Evolutionary conservation across 2,329 filamentous ascomycete genomes (phyloP), one percentile per base, ranked within the genome.

Genomic region (Fusarium domesticum): DNA sequence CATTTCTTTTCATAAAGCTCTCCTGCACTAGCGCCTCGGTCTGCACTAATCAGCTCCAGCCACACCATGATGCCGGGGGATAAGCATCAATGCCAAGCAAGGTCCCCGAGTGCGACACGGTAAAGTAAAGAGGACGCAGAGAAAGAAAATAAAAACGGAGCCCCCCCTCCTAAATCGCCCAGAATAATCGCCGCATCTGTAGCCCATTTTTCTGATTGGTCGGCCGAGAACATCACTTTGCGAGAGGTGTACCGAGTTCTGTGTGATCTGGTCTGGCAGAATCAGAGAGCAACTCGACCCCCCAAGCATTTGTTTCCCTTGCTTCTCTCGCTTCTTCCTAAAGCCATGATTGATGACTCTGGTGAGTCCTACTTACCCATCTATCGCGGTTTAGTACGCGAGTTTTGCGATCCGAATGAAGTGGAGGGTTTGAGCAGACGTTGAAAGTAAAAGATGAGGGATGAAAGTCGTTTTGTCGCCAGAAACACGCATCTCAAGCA

Each of bases 121-220:
- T 6, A 23, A 23, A 23, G 20, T 6, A 23, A 23, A 11, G 6
- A 23, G 11, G 11, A 23, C 6, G 11, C 6, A 23, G 20, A 23
- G 11, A 23, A 11, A 23, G 11, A 23, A 23, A 23, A 23, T 23
- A 23, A 23, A 23, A 23, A 6, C 11, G 20, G 20, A 11, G 20
- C 6, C 20, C 20, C 11, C 11, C 6, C 11, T 23, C 20, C 20
- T 23, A 23, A 23, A 23, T 23, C 11, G 20, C 6, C 54, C 50
- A 64, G 62, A 66, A 64, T 59, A 63, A 64, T 62, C 58, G 54
- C 56, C 61, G 56, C 53, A 49, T 23, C 48, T 54, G 58, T 58
- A 63, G 59, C 58, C 63, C 62, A 57, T 66, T 68, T 56, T 69
- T 68, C 58, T 69, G 64, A 69, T 69, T 69, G 66, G 66, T 54